phyloP scores from a whole-genome alignment of 2,329 filamentous ascomycete species.

The Podosphaera fusca region DNA sequence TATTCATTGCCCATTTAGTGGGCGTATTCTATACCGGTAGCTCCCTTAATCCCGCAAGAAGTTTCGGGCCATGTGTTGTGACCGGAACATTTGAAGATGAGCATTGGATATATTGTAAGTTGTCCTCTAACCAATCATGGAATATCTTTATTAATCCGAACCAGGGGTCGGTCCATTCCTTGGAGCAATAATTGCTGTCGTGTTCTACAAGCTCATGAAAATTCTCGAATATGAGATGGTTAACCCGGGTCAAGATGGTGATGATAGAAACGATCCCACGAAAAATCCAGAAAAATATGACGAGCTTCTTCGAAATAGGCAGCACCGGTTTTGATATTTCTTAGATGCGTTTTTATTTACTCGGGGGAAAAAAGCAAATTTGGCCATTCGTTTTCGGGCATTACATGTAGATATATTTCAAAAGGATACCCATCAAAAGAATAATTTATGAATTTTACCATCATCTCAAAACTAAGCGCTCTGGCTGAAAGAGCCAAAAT shows the following conservation, averaged over 20 bases:
- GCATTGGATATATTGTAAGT: constrained; percentile 25
- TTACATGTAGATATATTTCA: not conserved
- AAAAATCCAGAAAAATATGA: constrained; percentile 19
- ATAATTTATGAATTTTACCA: not conserved
- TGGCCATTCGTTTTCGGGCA: not conserved
- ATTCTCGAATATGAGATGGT: constrained; percentile 28
- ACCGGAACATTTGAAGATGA: constrained; percentile 20
- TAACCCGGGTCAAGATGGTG: constrained; percentile 24
- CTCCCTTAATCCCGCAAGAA: constrained; percentile 23
- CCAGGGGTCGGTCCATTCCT: constrained; percentile 25
- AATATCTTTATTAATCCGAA: constrained; percentile 3
- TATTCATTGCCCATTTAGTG: constrained; percentile 25
- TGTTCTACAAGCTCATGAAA: constrained; percentile 28
- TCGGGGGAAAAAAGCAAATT: not conserved
- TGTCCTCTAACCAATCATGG: not conserved
- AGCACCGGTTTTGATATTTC: not conserved
- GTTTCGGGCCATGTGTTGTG: constrained; percentile 25
- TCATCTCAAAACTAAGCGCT: not conserved
- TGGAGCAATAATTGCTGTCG: constrained; percentile 24
- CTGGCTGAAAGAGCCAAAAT: too few species aligned
- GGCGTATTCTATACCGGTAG: constrained; percentile 21
- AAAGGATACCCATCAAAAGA: not conserved
- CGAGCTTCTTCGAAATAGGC: constrained; percentile 15
- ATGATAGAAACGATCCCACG: constrained; percentile 19
- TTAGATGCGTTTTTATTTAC: not conserved